Evolutionary conservation across 2,329 filamentous ascomycete genomes (phyloP).

Genomic region (Trichophyton schoenleinii): DNA sequence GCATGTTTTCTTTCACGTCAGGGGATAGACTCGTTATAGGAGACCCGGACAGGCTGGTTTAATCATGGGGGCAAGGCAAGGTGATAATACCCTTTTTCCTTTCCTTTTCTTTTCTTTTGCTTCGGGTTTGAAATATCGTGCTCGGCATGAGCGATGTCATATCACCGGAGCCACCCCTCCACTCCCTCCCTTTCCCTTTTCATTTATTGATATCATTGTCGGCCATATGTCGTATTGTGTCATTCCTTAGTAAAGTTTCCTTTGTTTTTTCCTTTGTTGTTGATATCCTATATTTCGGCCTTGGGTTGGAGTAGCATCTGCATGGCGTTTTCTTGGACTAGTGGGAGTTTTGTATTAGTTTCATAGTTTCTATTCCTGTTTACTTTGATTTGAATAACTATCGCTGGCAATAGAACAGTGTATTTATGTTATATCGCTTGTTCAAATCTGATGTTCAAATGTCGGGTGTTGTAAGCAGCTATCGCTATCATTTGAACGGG

Average conservation of each 20-base stretch:
- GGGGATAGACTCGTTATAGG: background rate
- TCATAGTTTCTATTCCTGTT: background rate
- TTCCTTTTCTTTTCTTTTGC: too few relatives aligned
- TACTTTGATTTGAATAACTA: background rate
- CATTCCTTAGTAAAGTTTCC: slow-evolving; percentile 19
- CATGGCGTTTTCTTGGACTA: background rate
- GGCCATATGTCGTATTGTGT: slow-evolving; percentile 19
- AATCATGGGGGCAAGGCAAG: background rate
- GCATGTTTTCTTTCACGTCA: background rate
- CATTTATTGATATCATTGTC: slow-evolving; percentile 36
- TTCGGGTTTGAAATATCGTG: background rate
- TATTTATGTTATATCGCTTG: background rate
- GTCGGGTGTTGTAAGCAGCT: background rate
- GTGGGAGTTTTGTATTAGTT: background rate
- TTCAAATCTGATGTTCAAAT: background rate
- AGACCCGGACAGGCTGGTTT: background rate
- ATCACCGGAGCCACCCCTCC: slow-evolving; percentile 34
- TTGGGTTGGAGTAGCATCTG: slow-evolving; percentile 2
- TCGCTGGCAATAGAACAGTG: background rate
- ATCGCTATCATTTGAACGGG: background rate
- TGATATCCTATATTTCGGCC: slow-evolving; percentile 13
- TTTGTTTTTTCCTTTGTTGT: slow-evolving; percentile 9
- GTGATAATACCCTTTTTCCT: background rate
- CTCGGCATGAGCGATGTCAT: background rate
- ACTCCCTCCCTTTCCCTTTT: slow-evolving; percentile 38